These are phyloP conservation scores for Colletotrichum plurivorum DNA, from an alignment of 2,329 filamentous ascomycete species.

Conservation along the genomic window DNA sequence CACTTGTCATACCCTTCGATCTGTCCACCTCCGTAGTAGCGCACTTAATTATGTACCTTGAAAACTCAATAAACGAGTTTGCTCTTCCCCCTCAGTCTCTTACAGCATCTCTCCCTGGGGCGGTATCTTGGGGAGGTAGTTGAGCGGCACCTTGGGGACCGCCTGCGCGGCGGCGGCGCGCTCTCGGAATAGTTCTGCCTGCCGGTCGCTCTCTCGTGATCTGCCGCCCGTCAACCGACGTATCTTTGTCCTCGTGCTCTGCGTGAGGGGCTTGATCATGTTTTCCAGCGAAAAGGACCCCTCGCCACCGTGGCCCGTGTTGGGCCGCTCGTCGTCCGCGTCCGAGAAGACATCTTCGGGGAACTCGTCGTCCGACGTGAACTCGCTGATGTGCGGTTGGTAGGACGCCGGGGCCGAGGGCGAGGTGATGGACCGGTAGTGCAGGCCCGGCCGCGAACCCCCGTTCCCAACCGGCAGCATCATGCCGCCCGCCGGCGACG, in stretches of 20 bases:
- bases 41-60: not conserved
- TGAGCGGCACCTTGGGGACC: constrained; percentile 57
- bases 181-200: constrained; percentile 53
- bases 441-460: constrained; percentile 74
- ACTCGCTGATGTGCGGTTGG: constrained; percentile 69
- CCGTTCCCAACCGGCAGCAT: constrained; percentile 41
- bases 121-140: constrained; percentile 50
- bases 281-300: constrained; percentile 71
- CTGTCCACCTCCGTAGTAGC: not conserved
- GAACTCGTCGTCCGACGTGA: constrained; percentile 83
- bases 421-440: constrained; percentile 87
- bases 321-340: constrained; percentile 72
- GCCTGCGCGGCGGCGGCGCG: constrained; percentile 54
- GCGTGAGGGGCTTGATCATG: constrained; percentile 72
- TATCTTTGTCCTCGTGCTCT: constrained; percentile 72
- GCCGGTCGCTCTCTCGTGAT: constrained; percentile 55
- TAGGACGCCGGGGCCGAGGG: constrained; percentile 74
- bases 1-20: not conserved
- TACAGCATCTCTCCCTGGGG: constrained; percentile 55
- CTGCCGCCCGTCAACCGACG: constrained; percentile 73
- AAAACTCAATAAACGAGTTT: not conserved
- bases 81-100: constrained; percentile 1
- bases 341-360: constrained; percentile 85
- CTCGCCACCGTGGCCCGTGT: constrained; percentile 56
- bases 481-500: constrained; percentile 47